phyloP scores from a whole-genome alignment of 345 rosid species.

The Dipteronia sinensis region DNA sequence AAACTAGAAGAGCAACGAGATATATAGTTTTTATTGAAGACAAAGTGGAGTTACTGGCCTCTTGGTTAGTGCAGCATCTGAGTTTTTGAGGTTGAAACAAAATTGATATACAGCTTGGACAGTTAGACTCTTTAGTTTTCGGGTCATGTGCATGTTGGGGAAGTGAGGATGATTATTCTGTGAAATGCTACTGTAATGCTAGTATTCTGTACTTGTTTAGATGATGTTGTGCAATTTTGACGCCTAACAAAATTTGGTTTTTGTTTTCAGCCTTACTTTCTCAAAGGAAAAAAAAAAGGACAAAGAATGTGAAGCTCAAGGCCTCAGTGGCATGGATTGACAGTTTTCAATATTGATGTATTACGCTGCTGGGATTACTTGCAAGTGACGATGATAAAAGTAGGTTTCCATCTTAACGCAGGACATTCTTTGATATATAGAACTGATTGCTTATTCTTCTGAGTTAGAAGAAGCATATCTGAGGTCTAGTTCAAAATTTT shows the following conservation, averaged over 20 bases:
- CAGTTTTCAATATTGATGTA: background rate
- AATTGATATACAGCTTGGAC: no score
- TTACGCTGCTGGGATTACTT: background rate
- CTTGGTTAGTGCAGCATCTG: background rate
- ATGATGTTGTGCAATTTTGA: background rate
- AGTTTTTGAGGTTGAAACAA: background rate
- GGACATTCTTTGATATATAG: conserved; percentile 11
- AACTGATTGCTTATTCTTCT: background rate
- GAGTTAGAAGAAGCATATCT: conserved; percentile 2
- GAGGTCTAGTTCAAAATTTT: background rate
- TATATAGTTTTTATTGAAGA: background rate
- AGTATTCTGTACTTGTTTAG: background rate
- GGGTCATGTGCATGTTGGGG: background rate
- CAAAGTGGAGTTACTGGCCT: background rate
- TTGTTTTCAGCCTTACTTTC: background rate
- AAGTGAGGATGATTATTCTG: background rate
- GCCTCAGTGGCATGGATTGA: conserved; percentile 1
- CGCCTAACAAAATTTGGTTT: background rate
- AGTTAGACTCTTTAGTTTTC: background rate
- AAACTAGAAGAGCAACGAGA: background rate
- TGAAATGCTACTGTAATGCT: conserved; percentile 1
- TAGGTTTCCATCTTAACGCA: conserved; percentile 4
- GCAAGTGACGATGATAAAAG: background rate
- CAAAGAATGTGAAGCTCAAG: conserved; percentile 16
- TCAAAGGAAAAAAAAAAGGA: background rate